Evolutionary conservation across 208 protist species (phyloP), one percentile per base, ranked within the genome.

Genomic region (Phytomonas sp.): DNA sequence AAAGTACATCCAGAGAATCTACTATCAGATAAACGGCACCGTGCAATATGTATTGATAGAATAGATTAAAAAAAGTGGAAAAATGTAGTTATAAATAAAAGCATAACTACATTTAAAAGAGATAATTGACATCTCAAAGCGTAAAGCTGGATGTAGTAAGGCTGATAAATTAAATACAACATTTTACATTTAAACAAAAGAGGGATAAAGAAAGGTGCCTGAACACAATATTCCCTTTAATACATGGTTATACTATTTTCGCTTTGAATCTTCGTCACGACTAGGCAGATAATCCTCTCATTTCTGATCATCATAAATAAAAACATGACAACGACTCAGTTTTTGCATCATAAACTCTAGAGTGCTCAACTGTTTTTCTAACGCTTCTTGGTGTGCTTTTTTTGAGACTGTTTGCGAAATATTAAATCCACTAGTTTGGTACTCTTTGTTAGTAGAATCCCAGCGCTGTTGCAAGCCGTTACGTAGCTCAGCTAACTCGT

Each of bases 351-450:
- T 89, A 68, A 89, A 91, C 77, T 97, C 91, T 37, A 97, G 72
- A 5, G 89, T 84, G 66, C 87, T 74, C 10, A 97, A 79, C 66
- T 94, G 80, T 60, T 84, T 85, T 69, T 96, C 91, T 36, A 96
- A 31, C 14, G 72, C 69, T 71, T 95, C 92, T 34, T 95, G 88
- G 30, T 89, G 79, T 31, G 79, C 61, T 67, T 89, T 90, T 74
- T 97, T 86, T n/a, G 86, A 94, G 0, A 87, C 86, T 30, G 92
- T 97, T 77, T 96, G 82, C 56, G 97, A 70, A 59, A 91, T 95
- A 65, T 84, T 93, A 81, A 98, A 96, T 29, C 90, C 89, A 62
- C 92, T 88, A 23, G 91, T 91, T 75, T 98, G 96, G 71, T 96
- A 98, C 63, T 94, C 84, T 63, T 91, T 92, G 81, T 97, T 97